Base-by-base conservation (phyloP, 495 filamentous ascomycete genomes). In the Penicillium verhagenii region DNA sequence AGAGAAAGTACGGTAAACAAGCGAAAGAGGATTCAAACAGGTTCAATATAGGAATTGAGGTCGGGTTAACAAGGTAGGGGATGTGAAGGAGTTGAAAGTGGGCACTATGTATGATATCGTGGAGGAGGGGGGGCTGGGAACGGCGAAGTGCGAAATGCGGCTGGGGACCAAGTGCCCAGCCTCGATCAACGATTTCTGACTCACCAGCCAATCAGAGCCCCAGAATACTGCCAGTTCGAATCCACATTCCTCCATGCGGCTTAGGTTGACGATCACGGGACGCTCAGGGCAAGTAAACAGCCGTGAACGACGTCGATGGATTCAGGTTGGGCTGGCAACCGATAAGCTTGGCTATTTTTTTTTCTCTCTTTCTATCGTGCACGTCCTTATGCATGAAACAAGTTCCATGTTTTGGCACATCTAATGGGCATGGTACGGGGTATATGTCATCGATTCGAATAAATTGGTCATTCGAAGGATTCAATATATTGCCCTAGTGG, bases 61-160 rank as follows among this genome's bases (percentile, higher is more conserved):
- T 42, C 6, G 38, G 16, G 28, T 47, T 35, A 24, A n/a, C n/a
- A n/a, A 28, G 50, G 60, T 47, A 50, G 42, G 56, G 47, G 47
- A 52, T 61, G 58, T 50, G 48, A 43, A 62, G 58, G 58, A 60
- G 61, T 56, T 31, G 28, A 63, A 67, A 66, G 64, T 64, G 54
- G 52, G 61, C 40, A 56, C 52, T 54, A 50, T 52, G 57, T 47
- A 42, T 72, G 67, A 70, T 70, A 63, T 63, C 54, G 57, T 68
- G 70, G 61, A 65, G 67, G 64, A 65, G 69, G 64, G 66, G 70
- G 64, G 72, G 73, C 72, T 76, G 72, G 72, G 69, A 67, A 67
- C 57, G 51, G 64, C 58, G n/a, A 49, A 60, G 59, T 61, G 55
- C 47, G 37, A 52, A 56, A 56, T 58, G 57, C 53, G 62, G 55